phyloP scores from a whole-genome alignment of 805 yeast species.

The Danielozyma ontarioensis region DNA sequence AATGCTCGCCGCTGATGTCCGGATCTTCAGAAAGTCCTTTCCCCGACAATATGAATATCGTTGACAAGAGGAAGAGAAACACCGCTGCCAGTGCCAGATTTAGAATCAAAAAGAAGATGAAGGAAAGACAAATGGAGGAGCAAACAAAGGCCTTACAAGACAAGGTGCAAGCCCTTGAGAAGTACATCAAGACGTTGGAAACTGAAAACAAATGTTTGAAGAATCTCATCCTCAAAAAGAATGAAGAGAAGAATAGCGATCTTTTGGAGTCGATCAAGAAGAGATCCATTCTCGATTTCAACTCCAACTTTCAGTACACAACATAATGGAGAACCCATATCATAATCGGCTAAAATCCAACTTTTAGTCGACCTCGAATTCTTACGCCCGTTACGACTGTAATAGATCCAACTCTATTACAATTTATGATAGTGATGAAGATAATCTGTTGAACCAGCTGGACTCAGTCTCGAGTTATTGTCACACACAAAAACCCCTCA shows the following conservation, averaged over 20 bases:
- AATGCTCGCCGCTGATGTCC: background rate
- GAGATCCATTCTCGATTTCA: constrained; percentile 16
- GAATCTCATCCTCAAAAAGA: constrained; percentile 75
- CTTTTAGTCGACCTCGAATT: constrained; percentile 24
- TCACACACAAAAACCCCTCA: too few species aligned
- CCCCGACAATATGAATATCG: constrained; percentile 39
- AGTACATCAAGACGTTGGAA: constrained; percentile 75
- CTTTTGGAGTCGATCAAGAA: constrained; percentile 23
- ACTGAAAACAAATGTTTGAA: constrained; percentile 88
- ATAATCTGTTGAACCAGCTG: too few species aligned
- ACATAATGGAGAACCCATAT: constrained; percentile 19
- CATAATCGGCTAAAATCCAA: constrained; percentile 30
- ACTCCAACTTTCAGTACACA: constrained; percentile 8
- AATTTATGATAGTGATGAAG: too few species aligned
- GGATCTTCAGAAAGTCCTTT: background rate
- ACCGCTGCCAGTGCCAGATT: constrained; percentile 95
- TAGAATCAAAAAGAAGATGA: constrained; percentile 84
- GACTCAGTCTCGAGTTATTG: too few species aligned
- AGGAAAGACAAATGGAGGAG: constrained; percentile 87
- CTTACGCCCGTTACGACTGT: constrained; percentile 11
- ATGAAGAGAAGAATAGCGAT: constrained; percentile 30
- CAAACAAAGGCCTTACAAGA: constrained; percentile 70
- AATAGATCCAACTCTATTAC: constrained; percentile 16
- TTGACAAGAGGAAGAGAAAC: constrained; percentile 78
- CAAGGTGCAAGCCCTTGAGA: constrained; percentile 58